phyloP scores from a whole-genome alignment of 2,329 filamentous ascomycete species.

The Aspergillus fructus region DNA sequence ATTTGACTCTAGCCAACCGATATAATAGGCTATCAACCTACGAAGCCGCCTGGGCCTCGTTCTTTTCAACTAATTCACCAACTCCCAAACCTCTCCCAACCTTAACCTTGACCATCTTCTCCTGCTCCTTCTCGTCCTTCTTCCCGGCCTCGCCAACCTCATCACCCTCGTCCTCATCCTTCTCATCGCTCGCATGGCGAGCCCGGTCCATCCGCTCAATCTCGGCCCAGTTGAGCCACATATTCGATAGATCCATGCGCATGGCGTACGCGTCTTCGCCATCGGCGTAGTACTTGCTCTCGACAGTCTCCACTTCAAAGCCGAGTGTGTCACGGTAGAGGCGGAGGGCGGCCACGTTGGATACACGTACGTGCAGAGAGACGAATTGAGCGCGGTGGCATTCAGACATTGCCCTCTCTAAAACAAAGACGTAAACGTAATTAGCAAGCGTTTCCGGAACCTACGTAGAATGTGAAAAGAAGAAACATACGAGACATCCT shows the following conservation, averaged over 20 bases:
- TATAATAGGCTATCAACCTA: background rate
- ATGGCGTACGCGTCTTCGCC: constrained; percentile 95
- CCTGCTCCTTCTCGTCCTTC: constrained; percentile 45
- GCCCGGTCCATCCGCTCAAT: constrained; percentile 41
- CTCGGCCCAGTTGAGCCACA: constrained; percentile 49
- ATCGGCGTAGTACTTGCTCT: constrained; percentile 71
- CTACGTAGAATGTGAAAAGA: background rate
- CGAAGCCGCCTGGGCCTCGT: constrained; percentile 34
- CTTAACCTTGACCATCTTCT: constrained; percentile 78
- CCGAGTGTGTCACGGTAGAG: constrained; percentile 91
- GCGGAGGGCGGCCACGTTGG: constrained; percentile 85
- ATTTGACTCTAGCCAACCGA: background rate
- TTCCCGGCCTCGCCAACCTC: constrained; percentile 66
- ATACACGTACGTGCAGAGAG: constrained; percentile 90
- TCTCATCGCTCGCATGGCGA: constrained; percentile 31
- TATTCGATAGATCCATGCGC: constrained; percentile 72
- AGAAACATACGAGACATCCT: constrained; percentile 75
- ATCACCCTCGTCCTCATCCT: constrained; percentile 63
- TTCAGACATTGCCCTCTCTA: constrained; percentile 95
- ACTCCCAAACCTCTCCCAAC: constrained; percentile 79
- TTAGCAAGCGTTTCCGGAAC: background rate
- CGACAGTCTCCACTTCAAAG: constrained; percentile 75
- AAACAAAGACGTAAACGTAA: too few relatives aligned
- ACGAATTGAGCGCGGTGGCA: constrained; percentile 90
- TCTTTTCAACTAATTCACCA: constrained; percentile 56